Evolutionary conservation across 164 flowering plant genomes (phyloP).

Genomic region (Tetrastigma voinierianum): DNA sequence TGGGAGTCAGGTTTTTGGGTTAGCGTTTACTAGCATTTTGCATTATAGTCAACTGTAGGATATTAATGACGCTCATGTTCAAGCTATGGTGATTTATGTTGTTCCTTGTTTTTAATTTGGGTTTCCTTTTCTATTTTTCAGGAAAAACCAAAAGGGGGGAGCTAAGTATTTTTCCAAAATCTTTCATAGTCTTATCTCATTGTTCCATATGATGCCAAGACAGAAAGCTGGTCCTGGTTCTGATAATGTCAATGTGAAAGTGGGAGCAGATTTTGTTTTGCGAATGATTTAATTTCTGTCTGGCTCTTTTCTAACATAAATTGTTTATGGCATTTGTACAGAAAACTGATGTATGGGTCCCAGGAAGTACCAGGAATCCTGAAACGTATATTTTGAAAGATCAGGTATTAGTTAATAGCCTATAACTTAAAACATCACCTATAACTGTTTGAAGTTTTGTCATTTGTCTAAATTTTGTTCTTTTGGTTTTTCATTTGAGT

Average conservation of each 20-base stretch:
- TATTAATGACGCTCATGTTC: not conserved
- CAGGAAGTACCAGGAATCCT: slow-evolving; percentile 81
- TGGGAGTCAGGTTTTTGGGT: too few relatives aligned
- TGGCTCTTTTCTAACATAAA: not conserved
- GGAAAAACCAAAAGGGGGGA: slow-evolving; percentile 94
- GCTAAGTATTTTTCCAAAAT: slow-evolving; percentile 80
- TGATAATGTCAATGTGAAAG: slow-evolving; percentile 45
- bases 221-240: slow-evolving; percentile 51
- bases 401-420: slow-evolving; percentile 51
- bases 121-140: slow-evolving; percentile 18
- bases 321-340: slow-evolving; percentile 25
- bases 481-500: not conserved
- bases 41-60: not conserved
- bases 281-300: not conserved
- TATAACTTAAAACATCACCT: not conserved
- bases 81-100: not conserved
- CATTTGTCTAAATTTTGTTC: not conserved
- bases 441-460: not conserved
- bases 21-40: too few relatives aligned
- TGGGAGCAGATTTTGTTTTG: slow-evolving; percentile 9
- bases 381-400: slow-evolving; percentile 80
- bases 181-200: slow-evolving; percentile 67
- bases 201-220: slow-evolving; percentile 97
- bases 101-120: not conserved
- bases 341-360: slow-evolving; percentile 69